Conservation (phyloP, 306 rosid genomes). For the Casuarina glauca region DNA sequence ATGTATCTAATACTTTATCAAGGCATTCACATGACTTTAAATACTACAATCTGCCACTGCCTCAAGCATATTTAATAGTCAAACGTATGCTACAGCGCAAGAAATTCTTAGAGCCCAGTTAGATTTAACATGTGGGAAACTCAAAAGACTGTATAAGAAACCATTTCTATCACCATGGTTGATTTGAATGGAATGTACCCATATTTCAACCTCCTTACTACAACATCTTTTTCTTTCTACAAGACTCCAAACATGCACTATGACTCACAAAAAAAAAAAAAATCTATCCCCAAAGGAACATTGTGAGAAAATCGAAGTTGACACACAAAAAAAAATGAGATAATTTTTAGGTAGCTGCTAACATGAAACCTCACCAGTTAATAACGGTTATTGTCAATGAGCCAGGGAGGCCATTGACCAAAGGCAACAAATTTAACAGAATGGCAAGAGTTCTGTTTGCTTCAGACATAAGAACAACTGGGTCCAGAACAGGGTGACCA, state of each 20-base stretch:
- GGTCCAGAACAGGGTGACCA: constrained; percentile 82
- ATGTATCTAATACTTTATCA: not conserved
- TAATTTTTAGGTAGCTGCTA: constrained; percentile 22
- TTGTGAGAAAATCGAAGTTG: constrained; percentile 18
- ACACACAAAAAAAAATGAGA: constrained; percentile 14
- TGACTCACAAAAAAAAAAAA: not conserved
- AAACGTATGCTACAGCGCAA: not conserved
- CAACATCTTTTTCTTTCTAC: constrained; percentile 1
- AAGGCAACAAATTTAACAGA: constrained; percentile 76
- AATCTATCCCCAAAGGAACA: not conserved
- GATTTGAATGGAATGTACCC: constrained; percentile 1
- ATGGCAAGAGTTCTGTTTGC: constrained; percentile 71
- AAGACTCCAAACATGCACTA: not conserved
- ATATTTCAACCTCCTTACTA: not conserved
- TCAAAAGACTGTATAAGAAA: not conserved
- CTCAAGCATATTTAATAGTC: not conserved
- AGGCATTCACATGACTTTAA: not conserved
- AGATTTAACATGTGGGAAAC: constrained; percentile 3
- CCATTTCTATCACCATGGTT: not conserved
- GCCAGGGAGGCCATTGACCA: constrained; percentile 67
- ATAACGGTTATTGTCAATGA: constrained; percentile 72
- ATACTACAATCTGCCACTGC: not conserved
- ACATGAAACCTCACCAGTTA: constrained; percentile 74
- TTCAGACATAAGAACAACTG: constrained; percentile 71
- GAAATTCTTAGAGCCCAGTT: not conserved